Evolutionary conservation across 2,329 filamentous ascomycete species (phyloP), one percentile per base, ranked within the genome.

Genomic region (Apiospora koreana): DNA sequence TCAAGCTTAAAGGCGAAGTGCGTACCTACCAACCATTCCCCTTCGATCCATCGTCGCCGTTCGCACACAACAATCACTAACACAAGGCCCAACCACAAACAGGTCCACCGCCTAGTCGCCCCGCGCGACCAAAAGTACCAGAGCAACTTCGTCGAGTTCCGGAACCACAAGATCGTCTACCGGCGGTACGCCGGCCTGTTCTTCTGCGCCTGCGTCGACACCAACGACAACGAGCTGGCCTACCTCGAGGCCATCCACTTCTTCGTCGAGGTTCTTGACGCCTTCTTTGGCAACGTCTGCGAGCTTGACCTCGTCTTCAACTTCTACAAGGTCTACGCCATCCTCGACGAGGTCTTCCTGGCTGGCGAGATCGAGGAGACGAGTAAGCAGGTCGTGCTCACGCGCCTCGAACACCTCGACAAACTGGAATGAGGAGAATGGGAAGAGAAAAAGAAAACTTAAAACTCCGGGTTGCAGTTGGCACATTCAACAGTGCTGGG

Each of bases 81-180:
- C 62, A 21, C n/a, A 46, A 31, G 50, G 16, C 25, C 48, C 23
- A 16, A 54, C 66, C 65, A 35, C 46, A 23, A n/a, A 66, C 76
- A 94, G 92, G 93, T 98, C 77, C 96, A 99, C 87, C 95, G 96
- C 73, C 94, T 99, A 76, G 95, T 99, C 72, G 96, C 96, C 0
- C 96, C 96, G 8, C 93, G 96, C 79, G 96, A 99, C 83, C 96
- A 99, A 81, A 99, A 99, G 81, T 97, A 99, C 86, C 96, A 99
- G 82, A 97, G 94, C 84, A 99, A 99, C 86, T 99, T 99, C 79
- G 96, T 99, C 87, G 96, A 99, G 84, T 92, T 93, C 85, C 93
- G 94, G 75, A 93, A 94, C 83, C 94, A 95, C 80, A 98, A 98
- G 86, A 93, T 99, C 77, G 94, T 99, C 69, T 99, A 99, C 86